Evolutionary conservation across 2,329 filamentous ascomycete species (phyloP).

Genomic region (Cercospora sp.): DNA sequence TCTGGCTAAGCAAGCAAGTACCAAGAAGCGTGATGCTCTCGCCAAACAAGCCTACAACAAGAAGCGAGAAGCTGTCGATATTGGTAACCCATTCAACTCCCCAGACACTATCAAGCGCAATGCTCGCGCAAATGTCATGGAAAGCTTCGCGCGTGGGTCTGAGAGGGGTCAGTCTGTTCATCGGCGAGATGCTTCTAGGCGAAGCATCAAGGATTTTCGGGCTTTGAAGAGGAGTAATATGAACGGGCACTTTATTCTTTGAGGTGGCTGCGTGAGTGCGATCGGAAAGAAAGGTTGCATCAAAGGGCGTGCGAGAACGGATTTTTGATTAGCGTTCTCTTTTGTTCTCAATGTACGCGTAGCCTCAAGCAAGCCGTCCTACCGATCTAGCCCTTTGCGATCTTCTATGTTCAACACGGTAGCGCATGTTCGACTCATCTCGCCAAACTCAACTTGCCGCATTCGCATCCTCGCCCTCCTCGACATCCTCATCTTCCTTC

Average conservation of each 20-base stretch:
- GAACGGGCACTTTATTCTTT: background rate
- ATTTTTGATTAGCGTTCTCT: background rate
- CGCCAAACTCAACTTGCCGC: background rate
- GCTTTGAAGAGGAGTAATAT: background rate
- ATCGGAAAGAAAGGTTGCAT: no score
- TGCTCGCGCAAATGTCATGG: background rate
- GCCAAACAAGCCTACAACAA: background rate
- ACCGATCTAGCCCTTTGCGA: background rate
- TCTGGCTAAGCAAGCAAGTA: background rate
- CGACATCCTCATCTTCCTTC: background rate
- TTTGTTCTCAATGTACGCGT: background rate
- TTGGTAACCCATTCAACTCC: background rate
- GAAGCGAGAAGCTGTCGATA: background rate
- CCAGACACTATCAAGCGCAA: background rate
- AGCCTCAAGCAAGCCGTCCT: background rate
- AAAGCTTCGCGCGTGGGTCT: background rate
- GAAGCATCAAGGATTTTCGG: background rate
- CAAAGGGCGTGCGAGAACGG: background rate
- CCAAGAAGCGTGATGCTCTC: background rate
- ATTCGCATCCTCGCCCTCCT: no score
- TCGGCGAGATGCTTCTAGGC: background rate
- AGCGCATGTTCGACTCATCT: background rate
- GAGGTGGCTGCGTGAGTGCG: background rate
- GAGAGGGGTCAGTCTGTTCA: background rate
- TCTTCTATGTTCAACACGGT: background rate